Evolutionary conservation across 108 stramenopile species (phyloP), one percentile per base, ranked within the genome.

Genomic region (Nitzschia palea): DNA sequence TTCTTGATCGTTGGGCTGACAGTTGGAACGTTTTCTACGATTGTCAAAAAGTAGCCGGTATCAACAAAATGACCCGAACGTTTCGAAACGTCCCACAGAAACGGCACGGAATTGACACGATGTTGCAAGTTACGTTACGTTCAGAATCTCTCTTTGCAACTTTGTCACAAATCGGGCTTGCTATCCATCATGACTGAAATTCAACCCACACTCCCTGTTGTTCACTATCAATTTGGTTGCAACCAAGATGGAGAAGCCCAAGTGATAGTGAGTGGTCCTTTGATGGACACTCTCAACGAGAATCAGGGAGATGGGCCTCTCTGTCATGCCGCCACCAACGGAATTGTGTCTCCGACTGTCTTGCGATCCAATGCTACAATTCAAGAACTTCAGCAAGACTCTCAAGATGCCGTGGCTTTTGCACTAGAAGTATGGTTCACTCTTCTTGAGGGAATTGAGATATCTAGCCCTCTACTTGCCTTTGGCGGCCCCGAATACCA

Each of bases 381-480:
- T 30, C 23, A 33, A 47, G 28, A 17, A 15, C 22, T 62, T 14
- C 62, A 40, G 14, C 22, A 45, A 27, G 44, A 8, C 26, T 47
- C 25, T 27, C 22, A 6, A 4, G 18, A 62, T 12, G 5, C 62
- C 44, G 4, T 22, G 3, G 65, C 51, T 20, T 40, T 65, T 27
- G 65, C 32, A 12, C 5, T 65, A 17, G 65, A 65, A 29, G 4
- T 65, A 18, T 65, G 65, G 65, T 54, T 65, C 23, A 65, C 48
- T 10, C 18, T 47, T 34, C 27, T 18, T 9, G 2, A 15, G 22
- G 14, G n/a, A 10, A 52, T 20, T 1, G 25, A 25, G 27, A 26
- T 4, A n/a, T 20, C 15, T 9, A n/a, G 17, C 6, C 65, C 65
- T 0, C 34, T 65, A 8, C 23, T 65, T 12, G 25, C 35, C 4